Evolutionary conservation across 139 green algal species (phyloP), one percentile per base, ranked within the genome.

Genomic region (Chlamydomonas sphaeroides): DNA sequence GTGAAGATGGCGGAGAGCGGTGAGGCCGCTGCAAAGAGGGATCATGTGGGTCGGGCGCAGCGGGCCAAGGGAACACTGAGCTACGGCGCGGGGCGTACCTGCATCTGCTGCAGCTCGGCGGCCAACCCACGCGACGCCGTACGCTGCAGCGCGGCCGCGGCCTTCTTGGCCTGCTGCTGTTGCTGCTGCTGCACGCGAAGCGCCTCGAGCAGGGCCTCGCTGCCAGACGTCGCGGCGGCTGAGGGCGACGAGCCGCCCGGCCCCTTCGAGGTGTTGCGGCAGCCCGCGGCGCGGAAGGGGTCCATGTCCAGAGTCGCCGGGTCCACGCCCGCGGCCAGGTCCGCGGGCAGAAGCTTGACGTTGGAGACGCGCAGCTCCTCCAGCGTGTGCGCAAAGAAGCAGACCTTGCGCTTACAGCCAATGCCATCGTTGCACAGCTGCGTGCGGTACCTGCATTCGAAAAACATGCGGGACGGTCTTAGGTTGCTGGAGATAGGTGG

Each of bases 341-440:
- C 85, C 11, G 79, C 48, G 0, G 59, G 48, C 49, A 80, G 62
- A 25, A 89, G 61, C 62, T 89, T 89, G 10, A 89, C 85, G 53
- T 45, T 89, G 33, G 89, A 88, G 15, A 88, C 85, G 4, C 95
- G 86, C 30, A 96, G 87, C 88, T 97, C 89, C 32, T 94, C 85
- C 26, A 92, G 83, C 20, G 84, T 90, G 87, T 98, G 95, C 1
- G 94, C 94, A 74, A 98, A 98, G 90, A 98, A 98, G 87, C 95
- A 98, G 33, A 97, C 92, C 63, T 92, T 92, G 32, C 94, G 90
- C 36, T 77, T 83, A 90, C 95, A 97, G 51, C 63, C 66, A 39
- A 78, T 68, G 36, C 94, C 94, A 69, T 96, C 91, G 78, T 93
- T 96, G 92, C 97, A 99, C 30, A 98, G 92, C 89, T 97, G 94